Base-by-base conservation (phyloP, 2,329 filamentous ascomycete species). In the Arthroderma sp. region DNA sequence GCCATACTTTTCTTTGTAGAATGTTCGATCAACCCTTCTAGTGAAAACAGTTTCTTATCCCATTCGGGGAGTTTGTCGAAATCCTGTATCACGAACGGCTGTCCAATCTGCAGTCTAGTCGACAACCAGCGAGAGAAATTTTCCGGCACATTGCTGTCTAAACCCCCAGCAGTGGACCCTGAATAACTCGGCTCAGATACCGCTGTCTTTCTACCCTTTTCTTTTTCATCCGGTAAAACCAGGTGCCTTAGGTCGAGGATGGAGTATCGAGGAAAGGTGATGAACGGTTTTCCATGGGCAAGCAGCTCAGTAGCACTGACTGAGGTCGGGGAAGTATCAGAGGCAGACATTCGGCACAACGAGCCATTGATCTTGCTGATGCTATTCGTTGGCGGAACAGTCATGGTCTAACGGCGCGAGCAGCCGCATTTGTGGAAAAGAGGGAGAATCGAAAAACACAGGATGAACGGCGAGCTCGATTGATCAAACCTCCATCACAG, bases 71-170 rank as follows among this genome's bases (percentile, higher is more conserved):
- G 58, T 44, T 64, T 66, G 21, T 67, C 62, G 52, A 71, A 70
- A 15, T 70, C 68, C 25, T 65, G 65, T 39, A 71, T 66, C 33
- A 70, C 64, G 59, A 70, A 70, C 4, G 69, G 69, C 35, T 65
- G 65, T 11, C 69, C 69, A 23, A 66, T 59, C 19, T 65, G 64
- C 4, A 71, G 60, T 23, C 64, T 66, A 54, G 57, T 60, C 25
- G 67, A 66, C 25, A 70, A 57, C 68, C 68, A 70, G 31, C 62
- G 61, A 21, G 62, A 59, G 52, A 62, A 62, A 44, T 35, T 39
- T 8, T 41, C 38, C 5, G 39, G 31, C n/a, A 17, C 33, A 37
- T 28, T 8, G 15, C 33, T 38, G 28, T 54, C 47, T 17, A 52
- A 21, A 31, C n/a, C 6, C 33, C 31, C 35, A 33, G 52, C 4